Evolutionary conservation across 768 basidiomycete species (phyloP).

Genomic region (Tephrocybe sp.): DNA sequence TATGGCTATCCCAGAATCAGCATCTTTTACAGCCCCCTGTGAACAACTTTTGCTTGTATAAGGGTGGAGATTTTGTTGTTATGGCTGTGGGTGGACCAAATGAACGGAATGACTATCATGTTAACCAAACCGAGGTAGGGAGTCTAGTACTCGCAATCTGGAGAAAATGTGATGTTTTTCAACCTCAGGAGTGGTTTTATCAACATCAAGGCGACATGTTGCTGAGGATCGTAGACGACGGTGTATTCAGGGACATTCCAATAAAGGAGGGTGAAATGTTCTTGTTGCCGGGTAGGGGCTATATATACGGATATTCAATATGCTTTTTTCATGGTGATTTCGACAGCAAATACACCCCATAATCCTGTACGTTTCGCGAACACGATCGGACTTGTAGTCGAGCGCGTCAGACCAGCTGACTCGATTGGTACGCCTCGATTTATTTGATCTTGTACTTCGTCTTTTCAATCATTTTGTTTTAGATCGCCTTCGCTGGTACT

Average conservation of each 20-base stretch:
- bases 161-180: not conserved
- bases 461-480: not conserved
- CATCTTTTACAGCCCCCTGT: constrained; percentile 87
- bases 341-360: constrained; percentile 88
- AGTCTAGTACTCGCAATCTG: not conserved
- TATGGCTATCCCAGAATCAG: constrained; percentile 82
- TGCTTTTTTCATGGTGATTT: not conserved
- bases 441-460: not conserved
- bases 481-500: constrained; percentile 87
- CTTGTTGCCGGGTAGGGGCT: constrained; percentile 77
- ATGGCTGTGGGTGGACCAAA: constrained; percentile 98
- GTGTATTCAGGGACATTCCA: constrained; percentile 75
- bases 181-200: constrained; percentile 92
- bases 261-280: constrained; percentile 99
- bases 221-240: constrained; percentile 80
- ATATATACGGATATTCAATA: not conserved
- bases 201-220: constrained; percentile 95
- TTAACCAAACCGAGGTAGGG: constrained; percentile 89
- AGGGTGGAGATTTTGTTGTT: constrained; percentile 83
- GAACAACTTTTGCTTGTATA: constrained; percentile 85
- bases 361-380: constrained; percentile 90
- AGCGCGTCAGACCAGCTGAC: constrained; percentile 74
- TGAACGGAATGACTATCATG: constrained; percentile 88
- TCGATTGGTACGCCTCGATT: constrained; percentile 57
- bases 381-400: constrained; percentile 90